A percentile compares a stretch with the other conserved stretches of the same genome.
Conservation (phyloP, 305 asterid species). For the Fraxinus albicans region DNA sequence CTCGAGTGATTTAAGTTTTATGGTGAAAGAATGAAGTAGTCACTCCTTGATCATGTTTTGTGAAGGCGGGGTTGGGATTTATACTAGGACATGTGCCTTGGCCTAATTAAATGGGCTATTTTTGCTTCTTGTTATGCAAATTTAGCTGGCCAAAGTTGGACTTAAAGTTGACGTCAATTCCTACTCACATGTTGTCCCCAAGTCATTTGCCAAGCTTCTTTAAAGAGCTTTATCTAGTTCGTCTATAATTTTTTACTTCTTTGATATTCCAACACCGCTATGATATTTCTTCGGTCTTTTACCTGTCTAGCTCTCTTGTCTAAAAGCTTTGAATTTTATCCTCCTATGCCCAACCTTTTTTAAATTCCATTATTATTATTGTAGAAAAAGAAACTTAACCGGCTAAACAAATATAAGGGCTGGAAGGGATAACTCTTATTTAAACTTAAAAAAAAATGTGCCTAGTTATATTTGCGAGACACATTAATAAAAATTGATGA, state of each 20-base stretch:
- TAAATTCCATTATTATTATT: background rate
- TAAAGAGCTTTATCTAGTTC: background rate
- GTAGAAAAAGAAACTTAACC: background rate
- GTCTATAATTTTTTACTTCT: background rate
- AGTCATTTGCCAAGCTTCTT: background rate
- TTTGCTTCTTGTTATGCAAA: background rate
- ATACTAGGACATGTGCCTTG: background rate
- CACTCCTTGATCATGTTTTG: background rate
- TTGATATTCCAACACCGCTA: background rate
- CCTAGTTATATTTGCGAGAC: background rate
- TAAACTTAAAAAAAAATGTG: no score
- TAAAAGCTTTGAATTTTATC: background rate
- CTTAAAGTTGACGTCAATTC: background rate
- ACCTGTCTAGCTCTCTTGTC: background rate
- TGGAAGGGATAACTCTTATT: constrained; percentile 6
- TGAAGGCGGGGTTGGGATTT: background rate
- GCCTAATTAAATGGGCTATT: background rate
- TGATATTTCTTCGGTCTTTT: background rate
- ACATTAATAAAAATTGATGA: background rate
- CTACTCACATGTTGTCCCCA: background rate
- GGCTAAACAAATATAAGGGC: background rate
- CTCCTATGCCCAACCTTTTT: background rate
- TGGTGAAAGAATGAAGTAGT: background rate
- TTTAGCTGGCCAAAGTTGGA: background rate
- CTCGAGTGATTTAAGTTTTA: background rate